Evolutionary conservation across 208 protist genomes (phyloP).

Genomic region (Crithidia expoeki): DNA sequence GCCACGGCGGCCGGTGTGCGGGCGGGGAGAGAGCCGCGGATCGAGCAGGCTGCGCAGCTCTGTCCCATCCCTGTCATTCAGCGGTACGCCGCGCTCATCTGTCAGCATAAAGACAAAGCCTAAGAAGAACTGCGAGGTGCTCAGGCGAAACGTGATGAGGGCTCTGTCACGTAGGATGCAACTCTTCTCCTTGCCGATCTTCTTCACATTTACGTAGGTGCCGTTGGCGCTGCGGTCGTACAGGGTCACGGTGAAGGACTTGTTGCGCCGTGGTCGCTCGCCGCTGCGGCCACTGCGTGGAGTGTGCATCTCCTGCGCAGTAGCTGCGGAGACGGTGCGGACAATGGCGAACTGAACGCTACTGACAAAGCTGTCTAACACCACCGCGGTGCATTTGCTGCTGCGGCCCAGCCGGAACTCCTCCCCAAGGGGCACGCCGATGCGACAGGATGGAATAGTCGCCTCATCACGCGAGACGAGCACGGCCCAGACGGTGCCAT

Average conservation of each 20-base stretch:
- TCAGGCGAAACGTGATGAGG: slow-evolving; percentile 87
- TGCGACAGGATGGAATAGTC: slow-evolving; percentile 71
- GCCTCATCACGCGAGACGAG: slow-evolving; percentile 76
- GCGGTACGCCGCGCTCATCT: slow-evolving; percentile 64
- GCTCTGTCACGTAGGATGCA: slow-evolving; percentile 73
- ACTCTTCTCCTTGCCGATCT: slow-evolving; percentile 77
- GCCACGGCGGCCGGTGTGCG: slow-evolving; percentile 22
- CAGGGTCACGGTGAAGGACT: slow-evolving; percentile 46
- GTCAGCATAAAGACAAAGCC: slow-evolving; percentile 87
- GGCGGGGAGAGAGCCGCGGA: slow-evolving; percentile 27
- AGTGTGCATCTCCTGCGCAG: slow-evolving; percentile 21
- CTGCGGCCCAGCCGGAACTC: slow-evolving; percentile 85
- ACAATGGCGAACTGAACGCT: slow-evolving; percentile 84
- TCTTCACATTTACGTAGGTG: slow-evolving; percentile 90
- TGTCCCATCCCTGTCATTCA: slow-evolving; percentile 31
- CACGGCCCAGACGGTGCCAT: slow-evolving; percentile 68
- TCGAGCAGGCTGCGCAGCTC: slow-evolving; percentile 25
- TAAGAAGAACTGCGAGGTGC: slow-evolving; percentile 84
- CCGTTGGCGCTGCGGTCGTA: slow-evolving; percentile 85
- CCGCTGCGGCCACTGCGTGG: slow-evolving; percentile 28
- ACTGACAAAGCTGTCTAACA: slow-evolving; percentile 81
- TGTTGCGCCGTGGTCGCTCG: slow-evolving; percentile 25
- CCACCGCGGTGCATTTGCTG: slow-evolving; percentile 77
- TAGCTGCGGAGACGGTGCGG: slow-evolving; percentile 35
- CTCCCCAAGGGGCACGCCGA: slow-evolving; percentile 53